Conservation (phyloP, 768 basidiomycete species). For the Russula vinacea region DNA sequence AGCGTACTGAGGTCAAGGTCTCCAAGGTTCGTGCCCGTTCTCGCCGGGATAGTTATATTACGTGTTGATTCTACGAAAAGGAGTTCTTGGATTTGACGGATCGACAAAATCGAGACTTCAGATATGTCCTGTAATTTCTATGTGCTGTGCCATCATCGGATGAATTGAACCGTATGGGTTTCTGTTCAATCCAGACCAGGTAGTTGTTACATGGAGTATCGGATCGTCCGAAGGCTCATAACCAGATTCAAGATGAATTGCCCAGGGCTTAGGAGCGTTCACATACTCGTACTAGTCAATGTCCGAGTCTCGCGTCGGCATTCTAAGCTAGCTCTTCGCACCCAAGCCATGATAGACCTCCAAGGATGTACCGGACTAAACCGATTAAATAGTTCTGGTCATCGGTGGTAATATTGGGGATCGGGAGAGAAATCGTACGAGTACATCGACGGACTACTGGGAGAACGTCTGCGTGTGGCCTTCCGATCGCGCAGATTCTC, state of each 20-base stretch:
- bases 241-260: no score
- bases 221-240: no score
- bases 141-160: neutral
- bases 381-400: neutral
- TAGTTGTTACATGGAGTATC: no score
- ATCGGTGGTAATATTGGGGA: neutral
- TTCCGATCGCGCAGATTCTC: neutral
- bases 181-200: no score
- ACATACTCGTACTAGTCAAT: neutral
- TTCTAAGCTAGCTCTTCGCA: neutral
- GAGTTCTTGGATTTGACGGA: constrained; percentile 75
- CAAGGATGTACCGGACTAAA: neutral
- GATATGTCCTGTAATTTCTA: constrained; percentile 56
- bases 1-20: constrained; percentile 52
- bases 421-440: neutral
- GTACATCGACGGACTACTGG: neutral
- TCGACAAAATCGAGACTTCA: constrained; percentile 64
- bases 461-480: neutral
- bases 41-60: neutral
- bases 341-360: neutral
- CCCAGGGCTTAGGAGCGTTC: no score
- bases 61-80: constrained; percentile 36
- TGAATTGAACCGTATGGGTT: neutral
- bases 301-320: neutral
- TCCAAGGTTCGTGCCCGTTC: constrained; percentile 51